A percentile compares a stretch with the other conserved stretches of the same genome.
Evolutionary conservation across 1,284 basidiomycete genomes (phyloP).

Genomic region (Pascua sp.): DNA sequence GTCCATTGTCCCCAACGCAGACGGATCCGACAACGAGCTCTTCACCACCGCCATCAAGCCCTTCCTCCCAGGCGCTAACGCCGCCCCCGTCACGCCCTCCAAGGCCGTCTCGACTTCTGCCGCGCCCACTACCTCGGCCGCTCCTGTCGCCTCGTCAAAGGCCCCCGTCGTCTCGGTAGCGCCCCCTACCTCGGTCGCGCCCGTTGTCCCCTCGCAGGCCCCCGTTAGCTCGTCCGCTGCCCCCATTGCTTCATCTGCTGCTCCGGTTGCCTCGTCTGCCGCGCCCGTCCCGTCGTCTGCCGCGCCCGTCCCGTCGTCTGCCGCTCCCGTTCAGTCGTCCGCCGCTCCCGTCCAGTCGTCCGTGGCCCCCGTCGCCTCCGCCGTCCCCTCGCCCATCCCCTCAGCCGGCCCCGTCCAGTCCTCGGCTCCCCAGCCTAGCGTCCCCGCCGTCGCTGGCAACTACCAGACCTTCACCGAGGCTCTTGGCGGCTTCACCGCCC

Average conservation of each 20-base stretch:
- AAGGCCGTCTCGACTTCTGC: constrained; percentile 1
- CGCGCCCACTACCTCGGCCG: too few relatives aligned
- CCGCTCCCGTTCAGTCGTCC: neutral
- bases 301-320: neutral
- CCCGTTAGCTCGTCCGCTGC: neutral
- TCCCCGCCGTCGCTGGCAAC: constrained; percentile 13
- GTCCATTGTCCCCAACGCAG: constrained; percentile 27
- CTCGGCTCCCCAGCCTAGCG: constrained; percentile 6
- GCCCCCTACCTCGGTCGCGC: neutral
- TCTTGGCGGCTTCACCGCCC: constrained; percentile 27
- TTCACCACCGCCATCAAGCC: constrained; percentile 33
- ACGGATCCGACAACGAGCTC: constrained; percentile 28
- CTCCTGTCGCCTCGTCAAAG: neutral
- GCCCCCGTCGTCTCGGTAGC: constrained; percentile 3
- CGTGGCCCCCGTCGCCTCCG: neutral
- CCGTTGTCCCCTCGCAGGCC: neutral
- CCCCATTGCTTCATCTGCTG: too few relatives aligned
- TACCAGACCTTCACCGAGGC: constrained; percentile 29
- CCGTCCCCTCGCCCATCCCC: neutral
- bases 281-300: neutral
- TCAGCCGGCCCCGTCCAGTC: constrained; percentile 1
- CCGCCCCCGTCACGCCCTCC: neutral
- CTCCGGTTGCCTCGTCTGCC: neutral
- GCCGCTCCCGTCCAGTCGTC: neutral
- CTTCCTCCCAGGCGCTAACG: constrained; percentile 29